Evolutionary conservation across 2,329 filamentous ascomycete genomes (phyloP), one percentile per base, ranked within the genome.

Genomic region (Cadophora luteo-olivacea): DNA sequence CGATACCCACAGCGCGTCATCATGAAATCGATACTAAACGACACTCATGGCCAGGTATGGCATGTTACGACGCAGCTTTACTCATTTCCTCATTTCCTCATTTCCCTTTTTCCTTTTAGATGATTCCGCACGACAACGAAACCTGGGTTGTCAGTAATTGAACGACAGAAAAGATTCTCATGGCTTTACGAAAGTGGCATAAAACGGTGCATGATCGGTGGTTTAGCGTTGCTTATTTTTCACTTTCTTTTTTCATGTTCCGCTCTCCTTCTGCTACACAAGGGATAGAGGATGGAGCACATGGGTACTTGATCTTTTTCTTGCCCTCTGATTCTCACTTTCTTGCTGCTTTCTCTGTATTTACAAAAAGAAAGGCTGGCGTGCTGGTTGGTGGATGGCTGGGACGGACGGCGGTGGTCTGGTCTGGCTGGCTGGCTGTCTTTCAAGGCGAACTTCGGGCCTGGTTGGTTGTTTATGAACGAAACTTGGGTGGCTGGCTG

Each of bases 161-260:
- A 61, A 52, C 48, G 33, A 51, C 41, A 38, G 36, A 60, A 51
- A 51, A 69, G 54, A 62, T 64, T 60, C 51, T 70, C 52, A 65
- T 52, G 64, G 55, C 65, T 61, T 70, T 55, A 71, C 68, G 67
- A 72, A 64, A 54, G 65, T 65, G 45, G 68, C 68, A 74, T 72
- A 70, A 74, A 74, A 73, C 48, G 73, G 72, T 69, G 73, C 72
- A 75, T 72, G 33, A 55, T 48, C 29, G 72, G 73, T 65, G 73
- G 72, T 51, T 69, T 72, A 74, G 74, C 74, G 73, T 55, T 22
- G 64, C 64, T 66, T 67, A n/a, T n/a, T 41, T 54, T 5, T 29
- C 25, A 24, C 32, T 61, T 61, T 36, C 19, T 4, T 38, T 36
- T 29, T 49, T 52, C 32, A 48, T 41, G 36, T 60, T 60, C 11